Evolutionary conservation across 208 protist species (phyloP).

Genomic region (Herpetomonas muscarum): DNA sequence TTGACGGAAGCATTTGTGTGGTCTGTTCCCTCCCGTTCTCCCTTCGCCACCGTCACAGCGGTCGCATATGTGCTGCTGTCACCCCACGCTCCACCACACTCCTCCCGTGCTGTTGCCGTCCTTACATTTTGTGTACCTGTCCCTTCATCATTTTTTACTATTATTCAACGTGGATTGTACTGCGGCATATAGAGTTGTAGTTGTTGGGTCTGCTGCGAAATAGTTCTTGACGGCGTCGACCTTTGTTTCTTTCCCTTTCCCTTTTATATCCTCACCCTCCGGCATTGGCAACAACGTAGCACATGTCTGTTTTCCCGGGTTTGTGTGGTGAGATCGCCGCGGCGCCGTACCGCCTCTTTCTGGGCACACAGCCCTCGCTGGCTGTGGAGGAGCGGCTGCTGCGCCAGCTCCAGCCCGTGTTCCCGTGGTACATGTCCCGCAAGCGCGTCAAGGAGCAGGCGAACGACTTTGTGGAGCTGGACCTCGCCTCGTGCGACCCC

Average conservation of each 20-base stretch:
- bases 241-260: background rate
- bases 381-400: conserved; percentile 75
- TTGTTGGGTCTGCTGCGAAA: too few species aligned
- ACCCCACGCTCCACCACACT: too few species aligned
- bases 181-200: too few species aligned
- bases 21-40: too few species aligned
- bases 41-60: too few species aligned
- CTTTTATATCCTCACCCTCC: background rate
- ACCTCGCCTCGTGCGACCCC: conserved; percentile 76
- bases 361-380: conserved; percentile 68
- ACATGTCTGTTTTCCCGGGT: conserved; percentile 73
- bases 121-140: too few species aligned
- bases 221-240: background rate
- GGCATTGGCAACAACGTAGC: too few species aligned
- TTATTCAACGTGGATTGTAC: too few species aligned
- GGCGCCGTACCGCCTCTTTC: conserved; percentile 69
- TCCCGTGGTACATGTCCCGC: conserved; percentile 78
- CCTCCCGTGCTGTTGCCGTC: too few species aligned
- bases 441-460: conserved; percentile 87
- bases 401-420: conserved; percentile 74
- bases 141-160: too few species aligned
- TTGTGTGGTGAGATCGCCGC: conserved; percentile 72
- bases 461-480: conserved; percentile 87
- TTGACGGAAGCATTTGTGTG: too few species aligned
- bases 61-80: too few species aligned